Conservation (phyloP, 257 asterid genomes). For the Solanum neorickii region DNA sequence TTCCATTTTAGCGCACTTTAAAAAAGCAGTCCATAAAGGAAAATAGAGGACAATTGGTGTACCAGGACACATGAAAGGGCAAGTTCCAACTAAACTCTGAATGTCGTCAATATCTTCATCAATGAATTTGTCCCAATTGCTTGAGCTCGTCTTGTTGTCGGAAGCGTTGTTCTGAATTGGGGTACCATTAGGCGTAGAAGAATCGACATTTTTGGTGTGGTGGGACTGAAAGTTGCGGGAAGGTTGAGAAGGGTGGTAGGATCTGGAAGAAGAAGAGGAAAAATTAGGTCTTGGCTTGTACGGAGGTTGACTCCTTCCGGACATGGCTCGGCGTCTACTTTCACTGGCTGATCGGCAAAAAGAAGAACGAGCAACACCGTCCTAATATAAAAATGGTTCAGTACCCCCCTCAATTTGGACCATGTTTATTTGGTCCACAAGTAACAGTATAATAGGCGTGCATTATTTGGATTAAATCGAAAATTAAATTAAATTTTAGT, state of each 20-base stretch:
- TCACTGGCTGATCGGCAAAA: neutral
- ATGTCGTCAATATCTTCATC: constrained; percentile 14
- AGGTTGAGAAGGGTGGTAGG: neutral
- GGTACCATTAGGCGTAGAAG: constrained; percentile 4
- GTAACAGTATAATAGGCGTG: too few relatives aligned
- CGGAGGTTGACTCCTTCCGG: neutral
- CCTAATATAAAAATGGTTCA: neutral
- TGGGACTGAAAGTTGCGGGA: neutral
- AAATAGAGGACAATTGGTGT: neutral
- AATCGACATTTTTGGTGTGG: neutral
- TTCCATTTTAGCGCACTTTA: neutral
- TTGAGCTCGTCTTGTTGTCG: neutral
- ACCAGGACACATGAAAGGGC: constrained; percentile 96
- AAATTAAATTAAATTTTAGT: too few relatives aligned
- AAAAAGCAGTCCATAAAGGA: neutral
- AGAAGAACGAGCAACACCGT: neutral
- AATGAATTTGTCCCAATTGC: neutral
- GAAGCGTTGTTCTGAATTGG: neutral
- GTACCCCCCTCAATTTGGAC: too few relatives aligned
- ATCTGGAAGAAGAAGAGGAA: constrained; percentile 1
- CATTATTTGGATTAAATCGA: too few relatives aligned
- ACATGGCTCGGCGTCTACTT: neutral
- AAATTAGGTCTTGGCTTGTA: neutral
- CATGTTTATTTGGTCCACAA: too few relatives aligned
- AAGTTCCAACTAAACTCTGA: constrained; percentile 48